These are phyloP conservation scores for Talaromyces sp. DNA, from an alignment of 2,329 filamentous ascomycete species.

Conservation along the genomic window DNA sequence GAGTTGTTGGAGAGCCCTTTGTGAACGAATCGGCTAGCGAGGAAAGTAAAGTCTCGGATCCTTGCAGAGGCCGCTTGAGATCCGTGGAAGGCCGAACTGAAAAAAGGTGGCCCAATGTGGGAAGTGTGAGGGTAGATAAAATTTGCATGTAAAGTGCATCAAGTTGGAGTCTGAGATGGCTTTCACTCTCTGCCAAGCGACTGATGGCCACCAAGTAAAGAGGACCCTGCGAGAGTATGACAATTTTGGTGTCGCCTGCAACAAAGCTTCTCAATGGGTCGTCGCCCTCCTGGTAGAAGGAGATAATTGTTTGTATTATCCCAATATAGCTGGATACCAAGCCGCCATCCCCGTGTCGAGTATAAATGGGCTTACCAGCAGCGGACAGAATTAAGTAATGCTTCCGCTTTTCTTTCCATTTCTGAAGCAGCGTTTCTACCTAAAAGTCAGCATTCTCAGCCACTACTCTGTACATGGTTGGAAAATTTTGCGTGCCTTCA, in stretches of 20 bases:
- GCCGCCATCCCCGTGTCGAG: slow-evolving; percentile 82
- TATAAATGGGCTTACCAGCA: slow-evolving; percentile 96
- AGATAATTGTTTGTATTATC: slow-evolving; percentile 94
- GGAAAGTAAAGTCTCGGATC: slow-evolving; percentile 84
- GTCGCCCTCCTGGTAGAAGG: slow-evolving; percentile 79
- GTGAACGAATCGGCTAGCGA: slow-evolving; percentile 94
- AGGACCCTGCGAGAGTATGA: slow-evolving; percentile 76
- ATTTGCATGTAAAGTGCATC: slow-evolving; percentile 98
- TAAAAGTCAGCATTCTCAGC: slow-evolving; percentile 4
- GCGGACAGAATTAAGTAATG: slow-evolving; percentile 96
- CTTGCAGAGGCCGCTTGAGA: slow-evolving; percentile 79
- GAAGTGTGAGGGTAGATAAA: slow-evolving; percentile 85
- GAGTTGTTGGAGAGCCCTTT: slow-evolving; percentile 77
- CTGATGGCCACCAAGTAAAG: slow-evolving; percentile 93
- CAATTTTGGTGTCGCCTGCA: slow-evolving; percentile 79
- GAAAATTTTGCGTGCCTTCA: slow-evolving; percentile 42
- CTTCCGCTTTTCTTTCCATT: slow-evolving; percentile 90
- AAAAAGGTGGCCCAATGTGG: slow-evolving; percentile 80
- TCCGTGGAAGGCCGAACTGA: slow-evolving; percentile 89
- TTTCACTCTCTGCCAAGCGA: slow-evolving; percentile 83
- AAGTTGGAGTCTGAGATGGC: slow-evolving; percentile 78
- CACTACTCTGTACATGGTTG: not conserved
- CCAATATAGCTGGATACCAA: slow-evolving; percentile 92
- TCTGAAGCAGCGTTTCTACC: slow-evolving; percentile 48
- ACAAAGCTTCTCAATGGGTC: slow-evolving; percentile 78